These are phyloP conservation scores for Darksidea phi DNA, from an alignment of 495 filamentous ascomycete species.

Conservation along the genomic window DNA sequence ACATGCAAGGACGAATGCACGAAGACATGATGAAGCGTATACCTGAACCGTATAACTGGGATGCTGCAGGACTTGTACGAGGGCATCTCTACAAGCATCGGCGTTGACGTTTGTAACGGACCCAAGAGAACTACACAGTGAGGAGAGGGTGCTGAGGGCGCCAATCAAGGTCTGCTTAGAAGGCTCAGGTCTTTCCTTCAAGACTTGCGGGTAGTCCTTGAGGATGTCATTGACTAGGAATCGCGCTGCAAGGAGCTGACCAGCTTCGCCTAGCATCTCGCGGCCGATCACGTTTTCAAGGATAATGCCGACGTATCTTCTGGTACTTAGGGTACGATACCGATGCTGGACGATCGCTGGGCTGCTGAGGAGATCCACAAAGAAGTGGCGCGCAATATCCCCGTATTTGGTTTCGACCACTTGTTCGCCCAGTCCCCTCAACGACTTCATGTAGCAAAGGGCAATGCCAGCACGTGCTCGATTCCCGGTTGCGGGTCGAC, in stretches of 20 bases:
- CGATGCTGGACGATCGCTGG: constrained; percentile 76
- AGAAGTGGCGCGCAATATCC: constrained; percentile 75
- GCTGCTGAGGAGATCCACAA: constrained; percentile 75
- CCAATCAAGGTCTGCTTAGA: constrained; percentile 80
- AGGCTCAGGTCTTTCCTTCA: constrained; percentile 89
- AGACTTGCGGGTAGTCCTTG: constrained; percentile 89
- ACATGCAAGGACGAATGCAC: constrained; percentile 82
- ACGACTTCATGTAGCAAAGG: constrained; percentile 77
- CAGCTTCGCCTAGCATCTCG: constrained; percentile 81
- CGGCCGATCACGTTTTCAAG: constrained; percentile 80
- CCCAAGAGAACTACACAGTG: constrained; percentile 75
- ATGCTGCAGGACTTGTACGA: constrained; percentile 89
- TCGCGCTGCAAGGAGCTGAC: constrained; percentile 77
- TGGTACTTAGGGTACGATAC: constrained; percentile 80
- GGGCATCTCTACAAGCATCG: constrained; percentile 78
- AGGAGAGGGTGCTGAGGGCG: constrained; percentile 74
- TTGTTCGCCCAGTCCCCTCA: constrained; percentile 70
- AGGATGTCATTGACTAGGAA: constrained; percentile 82
- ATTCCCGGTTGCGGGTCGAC: constrained; percentile 75
- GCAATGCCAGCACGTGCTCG: constrained; percentile 79
- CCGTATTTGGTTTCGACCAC: constrained; percentile 76
- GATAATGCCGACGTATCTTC: constrained; percentile 80
- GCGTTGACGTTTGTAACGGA: constrained; percentile 74
- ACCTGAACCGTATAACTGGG: constrained; percentile 95
- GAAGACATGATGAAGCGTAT: constrained; percentile 78